Conservation (phyloP, 1,284 basidiomycete species). For the Trichosporon coremiiforme region DNA sequence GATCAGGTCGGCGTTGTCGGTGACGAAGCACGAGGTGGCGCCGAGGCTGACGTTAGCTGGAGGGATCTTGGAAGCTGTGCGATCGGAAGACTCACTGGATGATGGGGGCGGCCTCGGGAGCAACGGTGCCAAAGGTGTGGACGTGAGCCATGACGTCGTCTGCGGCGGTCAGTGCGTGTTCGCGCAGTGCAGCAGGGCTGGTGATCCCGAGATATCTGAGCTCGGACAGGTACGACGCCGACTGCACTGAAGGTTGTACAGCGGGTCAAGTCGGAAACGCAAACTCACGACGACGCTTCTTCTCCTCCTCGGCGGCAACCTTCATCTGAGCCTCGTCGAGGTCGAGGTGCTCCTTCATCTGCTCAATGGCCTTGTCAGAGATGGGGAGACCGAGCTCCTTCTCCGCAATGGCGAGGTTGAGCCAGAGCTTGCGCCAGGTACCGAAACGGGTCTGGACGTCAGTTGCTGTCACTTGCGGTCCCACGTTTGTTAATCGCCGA, state of each 20-base stretch:
- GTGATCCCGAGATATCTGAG: background rate
- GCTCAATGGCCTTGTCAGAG: conserved; percentile 83
- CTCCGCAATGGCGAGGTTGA: conserved; percentile 94
- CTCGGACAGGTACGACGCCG: background rate
- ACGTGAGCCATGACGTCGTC: conserved; percentile 99
- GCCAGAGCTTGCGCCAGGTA: conserved; percentile 97
- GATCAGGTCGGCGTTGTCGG: conserved; percentile 97
- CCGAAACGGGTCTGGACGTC: conserved; percentile 79
- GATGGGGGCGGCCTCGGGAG: conserved; percentile 93
- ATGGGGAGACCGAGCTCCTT: conserved; percentile 92
- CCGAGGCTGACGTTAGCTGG: conserved; percentile 67
- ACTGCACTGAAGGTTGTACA: background rate
- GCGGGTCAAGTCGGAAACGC: background rate
- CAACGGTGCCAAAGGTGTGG: conserved; percentile 91
- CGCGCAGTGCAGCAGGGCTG: background rate
- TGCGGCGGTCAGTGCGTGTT: conserved; percentile 28
- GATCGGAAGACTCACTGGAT: conserved; percentile 72
- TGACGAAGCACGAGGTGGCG: conserved; percentile 98
- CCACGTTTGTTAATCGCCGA: conserved; percentile 13
- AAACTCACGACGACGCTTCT: conserved; percentile 79
- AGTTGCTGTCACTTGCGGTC: conserved; percentile 3
- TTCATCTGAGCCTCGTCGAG: conserved; percentile 89
- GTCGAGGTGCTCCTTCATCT: conserved; percentile 91
- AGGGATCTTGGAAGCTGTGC: background rate
- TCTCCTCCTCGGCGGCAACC: conserved; percentile 90